Percentiles rank a stretch among this genome's conserved stretches.
Evolutionary conservation across 768 basidiomycete species (phyloP).

Genomic region (Tulasnella sp.): DNA sequence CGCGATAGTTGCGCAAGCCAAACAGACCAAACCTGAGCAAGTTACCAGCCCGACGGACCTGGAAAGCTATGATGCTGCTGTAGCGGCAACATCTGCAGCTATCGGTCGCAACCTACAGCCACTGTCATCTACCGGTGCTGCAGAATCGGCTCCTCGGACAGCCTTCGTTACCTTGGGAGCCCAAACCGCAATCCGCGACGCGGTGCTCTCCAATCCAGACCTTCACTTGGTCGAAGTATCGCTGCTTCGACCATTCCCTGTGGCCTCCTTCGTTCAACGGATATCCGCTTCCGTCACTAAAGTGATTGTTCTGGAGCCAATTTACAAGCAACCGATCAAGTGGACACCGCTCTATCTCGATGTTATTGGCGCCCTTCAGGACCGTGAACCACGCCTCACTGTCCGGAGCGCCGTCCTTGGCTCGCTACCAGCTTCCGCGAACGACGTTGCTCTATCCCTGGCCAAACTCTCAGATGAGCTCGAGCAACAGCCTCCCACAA

Average conservation of each 20-base stretch:
- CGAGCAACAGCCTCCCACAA: not conserved
- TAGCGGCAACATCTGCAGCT: constrained; percentile 40
- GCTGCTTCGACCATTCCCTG: constrained; percentile 69
- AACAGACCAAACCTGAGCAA: not conserved
- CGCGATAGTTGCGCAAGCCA: not conserved
- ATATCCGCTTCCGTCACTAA: constrained; percentile 67
- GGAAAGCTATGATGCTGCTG: constrained; percentile 40
- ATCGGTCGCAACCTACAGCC: constrained; percentile 13
- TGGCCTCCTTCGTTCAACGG: constrained; percentile 57
- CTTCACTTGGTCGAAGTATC: constrained; percentile 64
- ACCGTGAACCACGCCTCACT: constrained; percentile 53
- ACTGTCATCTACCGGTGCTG: not conserved
- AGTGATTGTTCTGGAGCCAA: constrained; percentile 82
- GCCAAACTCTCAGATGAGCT: constrained; percentile 52
- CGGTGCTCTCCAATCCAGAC: constrained; percentile 57
- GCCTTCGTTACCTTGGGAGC: constrained; percentile 33
- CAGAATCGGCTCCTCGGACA: constrained; percentile 31
- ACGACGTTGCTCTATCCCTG: constrained; percentile 41
- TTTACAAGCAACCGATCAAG: constrained; percentile 73
- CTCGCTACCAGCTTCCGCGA: constrained; percentile 47
- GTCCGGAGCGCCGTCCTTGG: constrained; percentile 70
- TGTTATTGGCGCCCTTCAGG: constrained; percentile 70
- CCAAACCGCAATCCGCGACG: constrained; percentile 44
- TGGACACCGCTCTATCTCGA: constrained; percentile 90
- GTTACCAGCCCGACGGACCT: not conserved